Evolutionary conservation across 225 moss, liverwort and hornwort genomes (phyloP).

Genomic region (Physcomitrium patens): DNA sequence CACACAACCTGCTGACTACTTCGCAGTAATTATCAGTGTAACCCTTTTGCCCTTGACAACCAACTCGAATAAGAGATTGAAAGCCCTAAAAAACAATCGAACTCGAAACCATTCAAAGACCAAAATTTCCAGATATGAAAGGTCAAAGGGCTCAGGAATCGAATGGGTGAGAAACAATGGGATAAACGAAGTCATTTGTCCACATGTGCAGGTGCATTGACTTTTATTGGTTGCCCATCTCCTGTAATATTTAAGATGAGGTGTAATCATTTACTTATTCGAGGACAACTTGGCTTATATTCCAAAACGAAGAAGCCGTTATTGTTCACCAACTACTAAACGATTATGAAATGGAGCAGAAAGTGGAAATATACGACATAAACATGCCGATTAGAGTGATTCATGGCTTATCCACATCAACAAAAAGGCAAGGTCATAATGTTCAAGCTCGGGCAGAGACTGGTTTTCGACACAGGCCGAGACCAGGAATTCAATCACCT

Average conservation of each 20-base stretch:
- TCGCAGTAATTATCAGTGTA: neutral
- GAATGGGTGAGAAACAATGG: neutral
- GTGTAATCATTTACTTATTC: too few relatives aligned
- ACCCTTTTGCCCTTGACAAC: too few relatives aligned
- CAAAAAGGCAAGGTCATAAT: slow-evolving; percentile 1
- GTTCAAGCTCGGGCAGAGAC: neutral
- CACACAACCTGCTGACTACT: neutral
- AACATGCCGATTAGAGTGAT: neutral
- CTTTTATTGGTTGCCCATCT: neutral
- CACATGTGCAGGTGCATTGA: neutral
- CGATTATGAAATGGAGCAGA: neutral
- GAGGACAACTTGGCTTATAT: neutral
- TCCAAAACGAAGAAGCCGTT: neutral
- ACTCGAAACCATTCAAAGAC: neutral
- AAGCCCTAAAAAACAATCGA: neutral
- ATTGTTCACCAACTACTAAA: neutral
- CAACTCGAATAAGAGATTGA: too few relatives aligned
- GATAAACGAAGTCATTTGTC: neutral
- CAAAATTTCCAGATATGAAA: slow-evolving; percentile 28
- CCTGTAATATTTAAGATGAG: neutral
- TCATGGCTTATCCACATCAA: slow-evolving; percentile 9
- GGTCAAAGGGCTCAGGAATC: neutral
- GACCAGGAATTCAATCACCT: slow-evolving; percentile 18
- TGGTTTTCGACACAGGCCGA: neutral
- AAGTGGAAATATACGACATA: neutral